Conservation (phyloP, 2,329 filamentous ascomycete genomes). For the Fusarium albosuccineum region DNA sequence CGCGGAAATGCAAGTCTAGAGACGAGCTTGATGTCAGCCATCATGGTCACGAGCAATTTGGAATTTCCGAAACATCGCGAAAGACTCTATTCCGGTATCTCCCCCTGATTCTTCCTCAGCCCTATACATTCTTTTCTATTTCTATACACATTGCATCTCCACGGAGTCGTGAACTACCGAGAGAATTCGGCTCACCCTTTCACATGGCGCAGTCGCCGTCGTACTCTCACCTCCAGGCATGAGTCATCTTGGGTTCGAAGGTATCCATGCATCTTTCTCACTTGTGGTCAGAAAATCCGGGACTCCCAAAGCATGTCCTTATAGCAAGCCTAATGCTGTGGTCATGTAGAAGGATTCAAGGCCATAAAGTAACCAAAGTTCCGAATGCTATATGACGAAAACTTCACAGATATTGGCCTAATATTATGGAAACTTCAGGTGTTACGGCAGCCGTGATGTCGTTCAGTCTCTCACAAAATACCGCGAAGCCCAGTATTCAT, state of each 20-base stretch:
- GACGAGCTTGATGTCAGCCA: slow-evolving; percentile 10
- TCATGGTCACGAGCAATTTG: not conserved
- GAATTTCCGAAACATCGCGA: not conserved
- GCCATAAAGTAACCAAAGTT: too few species aligned
- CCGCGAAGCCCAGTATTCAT: not conserved
- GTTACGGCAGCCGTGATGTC: too few species aligned
- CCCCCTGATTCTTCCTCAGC: not conserved
- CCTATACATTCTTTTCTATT: not conserved
- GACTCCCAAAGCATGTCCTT: too few species aligned
- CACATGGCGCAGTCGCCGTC: not conserved
- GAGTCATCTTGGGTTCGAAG: not conserved
- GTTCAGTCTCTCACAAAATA: not conserved
- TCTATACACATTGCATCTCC: too few species aligned
- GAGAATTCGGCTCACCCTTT: not conserved
- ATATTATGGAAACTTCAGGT: too few species aligned
- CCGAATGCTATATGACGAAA: too few species aligned
- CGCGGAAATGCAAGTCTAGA: not conserved
- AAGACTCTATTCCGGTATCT: not conserved
- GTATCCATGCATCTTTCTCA: not conserved
- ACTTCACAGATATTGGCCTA: too few species aligned
- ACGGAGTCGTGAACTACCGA: too few species aligned
- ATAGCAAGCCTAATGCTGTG: too few species aligned
- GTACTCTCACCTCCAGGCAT: not conserved
- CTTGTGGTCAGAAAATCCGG: too few species aligned
- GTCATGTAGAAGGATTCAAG: too few species aligned